phyloP scores from a whole-genome alignment of 768 basidiomycete genomes.

The Antrodiella citrinella region DNA sequence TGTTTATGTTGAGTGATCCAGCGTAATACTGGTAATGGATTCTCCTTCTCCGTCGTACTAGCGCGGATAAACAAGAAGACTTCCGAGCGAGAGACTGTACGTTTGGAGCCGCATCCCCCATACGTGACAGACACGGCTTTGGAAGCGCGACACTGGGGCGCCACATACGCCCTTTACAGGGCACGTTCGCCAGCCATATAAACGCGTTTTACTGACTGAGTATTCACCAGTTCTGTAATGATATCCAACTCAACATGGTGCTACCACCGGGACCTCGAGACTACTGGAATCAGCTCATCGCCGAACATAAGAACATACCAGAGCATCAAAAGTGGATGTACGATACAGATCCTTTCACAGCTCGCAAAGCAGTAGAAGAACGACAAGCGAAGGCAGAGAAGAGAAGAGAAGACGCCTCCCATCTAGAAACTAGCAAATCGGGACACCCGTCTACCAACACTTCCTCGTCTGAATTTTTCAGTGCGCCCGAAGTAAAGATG shows the following conservation, averaged over 20 bases:
- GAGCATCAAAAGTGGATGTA: conserved; percentile 83
- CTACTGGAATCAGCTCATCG: conserved; percentile 75
- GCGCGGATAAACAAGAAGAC: conserved; percentile 62
- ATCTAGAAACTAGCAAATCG: conserved; percentile 8
- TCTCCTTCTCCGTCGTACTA: conserved; percentile 64
- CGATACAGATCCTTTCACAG: conserved; percentile 77
- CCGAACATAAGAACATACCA: conserved; percentile 59
- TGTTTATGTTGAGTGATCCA: conserved; percentile 19
- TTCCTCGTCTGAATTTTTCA: conserved; percentile 23
- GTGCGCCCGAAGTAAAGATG: conserved; percentile 78
- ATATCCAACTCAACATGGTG: conserved; percentile 61
- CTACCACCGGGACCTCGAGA: conserved; percentile 81
- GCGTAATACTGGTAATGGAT: conserved; percentile 42
- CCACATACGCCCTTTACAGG: conserved; percentile 80
- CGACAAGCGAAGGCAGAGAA: conserved; percentile 51
- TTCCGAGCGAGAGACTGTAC: conserved; percentile 58
- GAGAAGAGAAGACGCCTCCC: conserved; percentile 29
- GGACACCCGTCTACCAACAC: conserved; percentile 2
- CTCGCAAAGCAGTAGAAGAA: conserved; percentile 56
- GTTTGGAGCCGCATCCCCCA: conserved; percentile 67
- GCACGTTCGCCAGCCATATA: conserved; percentile 46
- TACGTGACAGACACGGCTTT: conserved; percentile 56
- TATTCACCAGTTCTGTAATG: conserved; percentile 61
- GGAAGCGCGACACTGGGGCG: conserved; percentile 89
- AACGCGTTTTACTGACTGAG: conserved; percentile 16